Conservation (phyloP, 164 flowering plant species). For the Hamamelis virginiana region DNA sequence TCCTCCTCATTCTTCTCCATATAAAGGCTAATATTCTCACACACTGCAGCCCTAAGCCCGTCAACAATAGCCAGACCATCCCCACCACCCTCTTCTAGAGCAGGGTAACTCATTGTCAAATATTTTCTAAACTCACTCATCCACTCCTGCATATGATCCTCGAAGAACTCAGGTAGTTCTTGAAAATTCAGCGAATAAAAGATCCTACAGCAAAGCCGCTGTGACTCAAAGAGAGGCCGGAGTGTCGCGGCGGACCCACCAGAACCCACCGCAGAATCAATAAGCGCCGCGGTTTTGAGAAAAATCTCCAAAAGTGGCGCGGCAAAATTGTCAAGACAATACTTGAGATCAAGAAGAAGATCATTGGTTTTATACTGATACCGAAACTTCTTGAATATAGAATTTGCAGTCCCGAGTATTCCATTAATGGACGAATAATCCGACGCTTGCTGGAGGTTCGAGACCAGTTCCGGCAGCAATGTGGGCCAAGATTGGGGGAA, state of each 20-base stretch:
- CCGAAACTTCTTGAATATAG: conserved; percentile 83
- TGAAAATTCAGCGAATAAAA: conserved; percentile 81
- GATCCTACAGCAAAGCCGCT: conserved; percentile 83
- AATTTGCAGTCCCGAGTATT: conserved; percentile 76
- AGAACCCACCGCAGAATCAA: conserved; percentile 42
- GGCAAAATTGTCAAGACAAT: conserved; percentile 77
- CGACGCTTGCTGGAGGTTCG: conserved; percentile 37
- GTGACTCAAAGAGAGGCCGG: conserved; percentile 64
- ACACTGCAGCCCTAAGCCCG: conserved; percentile 77
- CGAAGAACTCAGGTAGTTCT: conserved; percentile 92
- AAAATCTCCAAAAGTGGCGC: conserved; percentile 68
- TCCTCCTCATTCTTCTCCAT: conserved; percentile 93
- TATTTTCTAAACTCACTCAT: conserved; percentile 79
- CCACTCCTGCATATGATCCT: conserved; percentile 93
- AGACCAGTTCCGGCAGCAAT: conserved; percentile 73
- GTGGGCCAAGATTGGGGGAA: conserved; percentile 82
- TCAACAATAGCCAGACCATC: conserved; percentile 66
- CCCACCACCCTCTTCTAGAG: conserved; percentile 49
- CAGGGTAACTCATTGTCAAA: conserved; percentile 47
- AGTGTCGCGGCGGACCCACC: conserved; percentile 37
- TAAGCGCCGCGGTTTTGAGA: conserved; percentile 47
- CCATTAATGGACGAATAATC: conserved; percentile 78
- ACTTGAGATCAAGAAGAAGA: conserved; percentile 70
- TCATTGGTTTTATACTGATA: conserved; percentile 71
- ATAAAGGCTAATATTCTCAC: conserved; percentile 87